Base-by-base conservation (phyloP, 208 protist species). In the Porcisia hertigi region DNA sequence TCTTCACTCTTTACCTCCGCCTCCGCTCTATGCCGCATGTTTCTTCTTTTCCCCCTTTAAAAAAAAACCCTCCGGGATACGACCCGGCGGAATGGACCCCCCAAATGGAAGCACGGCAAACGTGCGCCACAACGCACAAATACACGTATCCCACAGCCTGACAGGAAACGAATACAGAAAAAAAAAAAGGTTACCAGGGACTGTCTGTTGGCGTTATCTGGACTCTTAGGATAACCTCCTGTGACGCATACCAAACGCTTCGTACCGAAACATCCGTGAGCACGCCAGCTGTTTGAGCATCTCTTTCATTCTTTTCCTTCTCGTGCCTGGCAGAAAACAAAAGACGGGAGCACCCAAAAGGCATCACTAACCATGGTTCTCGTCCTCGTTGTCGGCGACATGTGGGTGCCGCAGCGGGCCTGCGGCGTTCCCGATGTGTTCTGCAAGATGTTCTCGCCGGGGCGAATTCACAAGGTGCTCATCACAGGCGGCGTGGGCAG, bases 401-500 rank as follows among this genome's bases (percentile, higher is more conserved):
- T 99, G n/a, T 98, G 99, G 86, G 98, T 99, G 49, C 99, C 99
- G 36, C 96, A 99, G 80, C 87, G 99, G 20, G 86, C 95, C 23
- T 82, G 85, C 20, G 88, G 92, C 41, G 89, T 99, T 8, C 99
- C 98, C 2, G 83, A 94, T 49, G 91, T 96, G 41, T 99, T 99
- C 80, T 94, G 92, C 54, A 96, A 94, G 41, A 90, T 99, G 74
- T 94, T 99, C 71, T 89, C 98, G 12, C 85, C 88, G 3, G 92
- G 98, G 55, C 96, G 98, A 47, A 99, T 99, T 79, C 91, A 99
- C 78, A 92, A 95, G 66, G 92, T 99, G 52, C 82, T 99, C 0
- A 99, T 99, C 71, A 99, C 99, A 1, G 99, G 99, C 30, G 99
- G 99, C 84, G 66, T 99, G 1, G 98, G 97, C 71, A 94, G 88